phyloP scores from a whole-genome alignment of 2,329 filamentous ascomycete genomes.

The Paracoccidioides brasiliensis region DNA sequence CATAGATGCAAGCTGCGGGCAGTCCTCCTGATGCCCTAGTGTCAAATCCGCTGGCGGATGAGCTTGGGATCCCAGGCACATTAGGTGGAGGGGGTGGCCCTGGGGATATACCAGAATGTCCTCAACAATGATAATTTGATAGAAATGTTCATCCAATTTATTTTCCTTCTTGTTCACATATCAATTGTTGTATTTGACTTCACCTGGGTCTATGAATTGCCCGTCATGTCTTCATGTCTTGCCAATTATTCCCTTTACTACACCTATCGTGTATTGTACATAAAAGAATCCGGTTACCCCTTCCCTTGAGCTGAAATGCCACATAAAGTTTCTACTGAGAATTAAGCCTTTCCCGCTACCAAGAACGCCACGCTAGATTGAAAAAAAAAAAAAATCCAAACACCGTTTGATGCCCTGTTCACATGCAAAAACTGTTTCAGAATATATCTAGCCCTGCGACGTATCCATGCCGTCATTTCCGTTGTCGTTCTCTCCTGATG shows the following conservation, averaged over 20 bases:
- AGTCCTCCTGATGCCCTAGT: constrained; percentile 84
- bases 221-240: too few species aligned
- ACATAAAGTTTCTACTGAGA: neutral
- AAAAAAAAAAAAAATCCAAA: neutral
- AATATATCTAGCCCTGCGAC: constrained; percentile 15
- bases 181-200: neutral
- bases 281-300: neutral
- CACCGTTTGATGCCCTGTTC: neutral
- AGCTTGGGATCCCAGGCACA: constrained; percentile 73
- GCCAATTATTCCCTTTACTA: too few species aligned
- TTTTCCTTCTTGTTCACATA: neutral
- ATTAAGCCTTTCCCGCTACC: neutral
- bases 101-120: constrained; percentile 47
- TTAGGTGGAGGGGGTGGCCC: constrained; percentile 17
- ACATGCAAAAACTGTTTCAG: neutral
- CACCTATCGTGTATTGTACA: neutral
- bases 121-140: constrained; percentile 39
- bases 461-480: constrained; percentile 28
- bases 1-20: constrained; percentile 89
- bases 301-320: neutral
- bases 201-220: neutral
- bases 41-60: constrained; percentile 43
- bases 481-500: constrained; percentile 1
- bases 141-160: neutral
- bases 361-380: neutral